These are phyloP conservation scores for Leishmania gerbilli DNA, from an alignment of 208 protist species.

Conservation along the genomic window DNA sequence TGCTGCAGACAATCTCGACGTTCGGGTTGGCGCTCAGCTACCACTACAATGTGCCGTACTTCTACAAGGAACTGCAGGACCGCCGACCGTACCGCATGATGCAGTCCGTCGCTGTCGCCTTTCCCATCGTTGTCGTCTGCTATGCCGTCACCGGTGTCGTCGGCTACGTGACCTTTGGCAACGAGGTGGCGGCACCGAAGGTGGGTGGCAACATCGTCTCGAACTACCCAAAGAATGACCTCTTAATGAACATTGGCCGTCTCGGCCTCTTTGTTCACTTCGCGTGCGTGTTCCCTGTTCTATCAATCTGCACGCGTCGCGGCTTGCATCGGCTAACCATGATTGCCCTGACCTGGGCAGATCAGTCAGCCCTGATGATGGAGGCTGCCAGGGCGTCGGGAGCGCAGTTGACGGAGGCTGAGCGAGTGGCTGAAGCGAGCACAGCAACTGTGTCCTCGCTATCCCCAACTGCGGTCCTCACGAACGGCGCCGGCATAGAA, in stretches of 20 bases:
- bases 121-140: conserved; percentile 63
- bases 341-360: conserved; percentile 50
- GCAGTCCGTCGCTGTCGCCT: conserved; percentile 54
- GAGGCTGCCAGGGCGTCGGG: conserved; percentile 16
- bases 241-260: conserved; percentile 67
- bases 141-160: conserved; percentile 61
- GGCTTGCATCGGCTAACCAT: conserved; percentile 67
- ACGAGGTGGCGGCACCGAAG: conserved; percentile 29
- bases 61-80: conserved; percentile 75
- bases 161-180: conserved; percentile 78
- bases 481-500: neutral
- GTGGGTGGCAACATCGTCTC: conserved; percentile 70
- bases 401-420: conserved; percentile 2
- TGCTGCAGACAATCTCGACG: conserved; percentile 58
- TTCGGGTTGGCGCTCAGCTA: conserved; percentile 70
- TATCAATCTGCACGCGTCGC: conserved; percentile 71
- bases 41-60: conserved; percentile 82
- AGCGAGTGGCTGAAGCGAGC: neutral
- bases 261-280: conserved; percentile 84
- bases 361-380: conserved; percentile 40
- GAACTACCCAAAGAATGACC: conserved; percentile 62
- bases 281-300: conserved; percentile 79
- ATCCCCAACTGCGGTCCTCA: neutral
- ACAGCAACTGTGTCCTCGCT: neutral
- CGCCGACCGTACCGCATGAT: conserved; percentile 60